Evolutionary conservation across 2,329 filamentous ascomycete genomes (phyloP).

Genomic region (Remersonia thermophila): DNA sequence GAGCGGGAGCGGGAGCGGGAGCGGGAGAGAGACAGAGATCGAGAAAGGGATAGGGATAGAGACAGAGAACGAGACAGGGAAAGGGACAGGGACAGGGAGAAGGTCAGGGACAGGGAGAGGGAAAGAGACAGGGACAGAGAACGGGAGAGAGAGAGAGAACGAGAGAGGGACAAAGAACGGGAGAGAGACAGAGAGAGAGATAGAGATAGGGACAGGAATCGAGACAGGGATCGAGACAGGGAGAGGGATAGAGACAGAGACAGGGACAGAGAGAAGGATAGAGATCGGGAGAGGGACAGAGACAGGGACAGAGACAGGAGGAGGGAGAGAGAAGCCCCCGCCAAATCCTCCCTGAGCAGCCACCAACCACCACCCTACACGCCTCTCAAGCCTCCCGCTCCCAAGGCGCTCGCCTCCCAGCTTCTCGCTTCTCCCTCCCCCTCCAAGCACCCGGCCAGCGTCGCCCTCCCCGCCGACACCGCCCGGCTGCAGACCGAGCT

Average conservation of each 20-base stretch:
- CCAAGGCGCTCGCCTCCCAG: conserved; percentile 48
- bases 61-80: conserved; percentile 15
- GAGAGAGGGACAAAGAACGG: conserved; percentile 15
- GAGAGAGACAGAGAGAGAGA: too few species aligned
- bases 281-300: too few species aligned
- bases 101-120: conserved; percentile 22
- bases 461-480: conserved; percentile 46
- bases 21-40: too few species aligned
- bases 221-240: too few species aligned
- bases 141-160: conserved; percentile 16
- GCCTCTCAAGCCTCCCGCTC: conserved; percentile 46
- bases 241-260: too few species aligned
- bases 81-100: conserved; percentile 15
- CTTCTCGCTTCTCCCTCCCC: conserved; percentile 49
- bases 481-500: conserved; percentile 50
- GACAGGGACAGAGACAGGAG: too few species aligned
- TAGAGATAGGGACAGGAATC: too few species aligned
- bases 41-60: conserved; percentile 15
- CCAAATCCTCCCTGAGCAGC: conserved; percentile 44
- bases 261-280: too few species aligned
- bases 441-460: conserved; percentile 47
- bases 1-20: too few species aligned
- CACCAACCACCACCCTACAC: conserved; percentile 31
- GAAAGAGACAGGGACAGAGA: conserved; percentile 19
- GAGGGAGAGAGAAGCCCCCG: too few species aligned